Evolutionary conservation across 345 rosid genomes (phyloP).

Genomic region (Camelina neglecta): DNA sequence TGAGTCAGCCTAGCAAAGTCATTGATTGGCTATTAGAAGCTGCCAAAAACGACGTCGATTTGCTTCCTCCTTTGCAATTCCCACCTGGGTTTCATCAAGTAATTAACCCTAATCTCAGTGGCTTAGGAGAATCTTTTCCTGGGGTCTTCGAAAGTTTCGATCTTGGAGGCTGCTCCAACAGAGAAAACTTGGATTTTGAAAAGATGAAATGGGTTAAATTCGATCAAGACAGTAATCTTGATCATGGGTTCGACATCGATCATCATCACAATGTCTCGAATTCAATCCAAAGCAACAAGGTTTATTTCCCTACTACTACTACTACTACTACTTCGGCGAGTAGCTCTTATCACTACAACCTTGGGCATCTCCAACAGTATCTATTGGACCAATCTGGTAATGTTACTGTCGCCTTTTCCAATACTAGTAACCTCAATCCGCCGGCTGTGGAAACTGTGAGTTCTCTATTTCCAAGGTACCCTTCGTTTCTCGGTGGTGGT

Average conservation of each 20-base stretch:
- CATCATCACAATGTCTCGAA: conserved; percentile 49
- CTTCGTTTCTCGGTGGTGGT: conserved; percentile 47
- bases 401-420: conserved; percentile 55
- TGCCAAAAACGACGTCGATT: conserved; percentile 68
- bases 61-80: conserved; percentile 80
- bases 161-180: conserved; percentile 47
- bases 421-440: conserved; percentile 34
- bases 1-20: conserved; percentile 91
- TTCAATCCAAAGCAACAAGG: conserved; percentile 46
- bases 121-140: conserved; percentile 40
- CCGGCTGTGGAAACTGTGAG: conserved; percentile 42
- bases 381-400: conserved; percentile 62
- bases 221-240: conserved; percentile 7
- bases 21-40: conserved; percentile 88
- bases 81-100: conserved; percentile 58
- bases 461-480: conserved; percentile 56
- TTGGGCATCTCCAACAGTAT: conserved; percentile 64
- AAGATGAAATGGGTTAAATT: conserved; percentile 59
- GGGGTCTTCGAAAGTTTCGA: conserved; percentile 45
- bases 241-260: conserved; percentile 29
- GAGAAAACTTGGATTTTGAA: conserved; percentile 33
- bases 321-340: conserved; percentile 37
- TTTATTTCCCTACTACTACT: conserved; percentile 36
- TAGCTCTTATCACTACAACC: conserved; percentile 51
- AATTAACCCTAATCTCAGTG: conserved; percentile 46